phyloP scores from a whole-genome alignment of 176 grass and related monocot species.

The Oryza meridionalis region DNA sequence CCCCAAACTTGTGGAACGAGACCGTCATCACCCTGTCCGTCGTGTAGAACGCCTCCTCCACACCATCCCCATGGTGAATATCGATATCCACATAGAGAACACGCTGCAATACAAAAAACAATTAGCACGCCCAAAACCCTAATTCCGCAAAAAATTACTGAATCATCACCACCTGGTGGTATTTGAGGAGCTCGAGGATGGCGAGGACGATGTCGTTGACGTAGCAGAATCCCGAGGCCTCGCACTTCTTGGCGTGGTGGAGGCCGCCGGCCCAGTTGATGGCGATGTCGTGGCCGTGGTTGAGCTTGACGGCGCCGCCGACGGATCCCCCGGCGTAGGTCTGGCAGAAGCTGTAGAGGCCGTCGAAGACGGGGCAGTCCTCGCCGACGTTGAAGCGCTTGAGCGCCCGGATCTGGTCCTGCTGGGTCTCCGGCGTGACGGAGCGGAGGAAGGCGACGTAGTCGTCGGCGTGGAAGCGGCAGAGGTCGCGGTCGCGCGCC shows the following conservation, averaged over 20 bases:
- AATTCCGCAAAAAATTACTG: background rate
- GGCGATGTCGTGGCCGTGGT: constrained; percentile 91
- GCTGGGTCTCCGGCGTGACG: constrained; percentile 80
- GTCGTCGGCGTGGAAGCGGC: constrained; percentile 95
- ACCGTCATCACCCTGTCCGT: constrained; percentile 92
- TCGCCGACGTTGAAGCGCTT: constrained; percentile 83
- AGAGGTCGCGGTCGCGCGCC: constrained; percentile 82
- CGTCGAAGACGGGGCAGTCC: constrained; percentile 93
- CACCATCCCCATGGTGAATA: constrained; percentile 95
- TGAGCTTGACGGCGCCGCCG: constrained; percentile 76
- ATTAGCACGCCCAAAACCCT: background rate
- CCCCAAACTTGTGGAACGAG: constrained; percentile 96
- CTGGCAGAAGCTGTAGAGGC: constrained; percentile 81
- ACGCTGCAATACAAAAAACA: constrained; percentile 47
- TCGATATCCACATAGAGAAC: constrained; percentile 96
- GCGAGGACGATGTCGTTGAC: constrained; percentile 97
- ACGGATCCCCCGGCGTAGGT: constrained; percentile 86
- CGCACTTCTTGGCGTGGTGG: constrained; percentile 91
- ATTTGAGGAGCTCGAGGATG: constrained; percentile 89
- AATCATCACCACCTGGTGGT: constrained; percentile 50
- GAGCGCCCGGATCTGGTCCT: constrained; percentile 58
- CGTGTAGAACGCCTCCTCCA: constrained; percentile 96
- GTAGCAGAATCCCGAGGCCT: constrained; percentile 95
- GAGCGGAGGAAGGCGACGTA: constrained; percentile 87
- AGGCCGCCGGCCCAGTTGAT: constrained; percentile 97